phyloP scores from a whole-genome alignment of 1,284 basidiomycete genomes.

The Puccinia sorghi region DNA sequence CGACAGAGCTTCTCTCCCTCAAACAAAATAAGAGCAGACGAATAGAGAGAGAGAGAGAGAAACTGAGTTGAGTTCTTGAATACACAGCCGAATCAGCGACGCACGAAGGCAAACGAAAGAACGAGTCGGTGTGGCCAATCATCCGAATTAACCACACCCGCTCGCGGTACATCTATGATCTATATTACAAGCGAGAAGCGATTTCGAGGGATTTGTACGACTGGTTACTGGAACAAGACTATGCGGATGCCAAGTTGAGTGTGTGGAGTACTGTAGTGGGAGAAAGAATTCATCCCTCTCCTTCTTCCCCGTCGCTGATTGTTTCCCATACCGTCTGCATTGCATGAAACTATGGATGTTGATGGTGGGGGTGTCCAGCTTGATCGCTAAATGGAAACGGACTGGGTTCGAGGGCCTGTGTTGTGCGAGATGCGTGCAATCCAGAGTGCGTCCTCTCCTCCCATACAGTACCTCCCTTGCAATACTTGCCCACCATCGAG shows the following conservation, averaged over 20 bases:
- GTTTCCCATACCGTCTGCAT: not conserved
- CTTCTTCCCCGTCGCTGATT: not conserved
- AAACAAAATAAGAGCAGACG: not conserved
- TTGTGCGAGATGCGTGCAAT: conserved; percentile 95
- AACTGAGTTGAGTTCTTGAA: no score
- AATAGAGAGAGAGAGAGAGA: not conserved
- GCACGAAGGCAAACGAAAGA: conserved; percentile 95
- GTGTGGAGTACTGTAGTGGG: no score
- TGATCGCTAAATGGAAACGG: conserved; percentile 99
- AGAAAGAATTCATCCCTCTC: not conserved
- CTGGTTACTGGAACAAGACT: conserved; percentile 96
- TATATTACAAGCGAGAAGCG: conserved; percentile 97
- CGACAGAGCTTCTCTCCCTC: not conserved
- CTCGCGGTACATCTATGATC: conserved; percentile 86
- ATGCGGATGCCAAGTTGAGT: conserved; percentile 87
- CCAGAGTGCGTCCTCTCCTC: conserved; percentile 65
- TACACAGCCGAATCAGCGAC: conserved; percentile 78
- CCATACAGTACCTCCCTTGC: not conserved
- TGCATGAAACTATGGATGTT: not conserved
- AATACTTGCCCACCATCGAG: not conserved
- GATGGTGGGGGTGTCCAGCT: conserved; percentile 61
- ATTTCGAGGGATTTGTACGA: conserved; percentile 93
- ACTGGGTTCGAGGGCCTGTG: conserved; percentile 97
- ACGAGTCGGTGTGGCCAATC: conserved; percentile 97
- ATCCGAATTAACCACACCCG: conserved; percentile 91